Percentiles rank a stretch among this genome's conserved stretches.
phyloP scores from a whole-genome alignment of 257 asterid species.

The Solanum appendiculatum region DNA sequence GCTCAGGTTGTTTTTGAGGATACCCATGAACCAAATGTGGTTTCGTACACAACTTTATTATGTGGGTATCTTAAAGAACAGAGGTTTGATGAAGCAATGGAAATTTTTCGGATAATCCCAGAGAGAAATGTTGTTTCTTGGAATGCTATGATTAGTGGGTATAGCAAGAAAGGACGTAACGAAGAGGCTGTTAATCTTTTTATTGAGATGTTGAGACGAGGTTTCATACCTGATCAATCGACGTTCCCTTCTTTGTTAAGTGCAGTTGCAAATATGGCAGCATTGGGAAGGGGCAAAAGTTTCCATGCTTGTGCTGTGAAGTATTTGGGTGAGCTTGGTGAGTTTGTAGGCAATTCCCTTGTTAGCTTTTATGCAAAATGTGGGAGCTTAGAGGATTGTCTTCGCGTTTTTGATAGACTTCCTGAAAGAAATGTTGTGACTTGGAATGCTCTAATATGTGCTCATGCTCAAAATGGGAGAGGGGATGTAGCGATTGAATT shows the following conservation, averaged over 20 bases:
- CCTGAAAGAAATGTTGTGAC: conserved; percentile 40
- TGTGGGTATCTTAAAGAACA: conserved; percentile 47
- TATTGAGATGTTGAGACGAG: conserved; percentile 57
- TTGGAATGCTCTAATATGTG: conserved; percentile 84
- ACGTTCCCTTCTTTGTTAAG: conserved; percentile 53
- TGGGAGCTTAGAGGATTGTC: conserved; percentile 68
- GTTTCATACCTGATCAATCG: conserved; percentile 38
- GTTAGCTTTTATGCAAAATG: conserved; percentile 82
- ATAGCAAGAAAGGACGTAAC: conserved; percentile 53
- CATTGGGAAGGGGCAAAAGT: conserved; percentile 67
- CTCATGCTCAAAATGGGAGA: conserved; percentile 71
- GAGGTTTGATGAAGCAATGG: conserved; percentile 46
- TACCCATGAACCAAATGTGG: conserved; percentile 54
- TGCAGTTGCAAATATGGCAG: conserved; percentile 72
- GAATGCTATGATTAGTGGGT: conserved; percentile 81
- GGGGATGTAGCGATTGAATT: conserved; percentile 42
- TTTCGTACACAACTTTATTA: conserved; percentile 59
- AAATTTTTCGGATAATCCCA: conserved; percentile 35
- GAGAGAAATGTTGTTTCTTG: conserved; percentile 67
- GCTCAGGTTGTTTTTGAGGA: conserved; percentile 42
- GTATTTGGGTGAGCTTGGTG: conserved; percentile 45
- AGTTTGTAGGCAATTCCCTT: conserved; percentile 53
- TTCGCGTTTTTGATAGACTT: conserved; percentile 28
- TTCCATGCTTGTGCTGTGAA: conserved; percentile 73
- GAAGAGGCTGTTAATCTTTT: conserved; percentile 69